Percentiles rank a stretch among this genome's conserved stretches.
Conservation (phyloP, 2,329 filamentous ascomycete species). For the Neopestalotiopsis sp. region DNA sequence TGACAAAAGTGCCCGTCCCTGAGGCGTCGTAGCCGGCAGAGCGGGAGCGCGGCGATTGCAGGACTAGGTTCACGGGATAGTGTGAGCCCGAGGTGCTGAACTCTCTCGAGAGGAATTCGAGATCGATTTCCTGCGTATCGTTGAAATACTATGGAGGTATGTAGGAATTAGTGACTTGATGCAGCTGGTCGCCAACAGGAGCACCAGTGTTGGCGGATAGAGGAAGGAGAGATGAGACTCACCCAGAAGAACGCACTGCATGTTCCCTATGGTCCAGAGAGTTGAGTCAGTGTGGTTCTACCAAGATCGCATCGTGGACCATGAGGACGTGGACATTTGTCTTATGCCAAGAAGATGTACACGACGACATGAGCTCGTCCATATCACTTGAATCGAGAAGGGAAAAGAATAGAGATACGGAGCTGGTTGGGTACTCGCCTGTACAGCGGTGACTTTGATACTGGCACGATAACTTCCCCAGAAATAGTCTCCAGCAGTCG, state of each 20-base stretch:
- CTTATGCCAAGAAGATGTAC: too few relatives aligned
- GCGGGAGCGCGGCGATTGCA: conserved; percentile 69
- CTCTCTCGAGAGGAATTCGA: conserved; percentile 76
- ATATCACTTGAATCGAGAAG: too few relatives aligned
- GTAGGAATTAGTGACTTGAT: background rate
- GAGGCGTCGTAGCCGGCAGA: conserved; percentile 66
- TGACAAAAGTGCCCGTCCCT: conserved; percentile 61
- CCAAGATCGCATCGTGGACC: too few relatives aligned
- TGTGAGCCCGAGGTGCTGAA: conserved; percentile 55
- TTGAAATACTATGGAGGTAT: conserved; percentile 68
- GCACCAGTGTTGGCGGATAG: background rate
- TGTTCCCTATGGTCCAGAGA: conserved; percentile 53
- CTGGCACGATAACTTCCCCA: conserved; percentile 73
- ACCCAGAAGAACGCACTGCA: conserved; percentile 85
- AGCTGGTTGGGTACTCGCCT: conserved; percentile 20
- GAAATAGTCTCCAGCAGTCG: conserved; percentile 63
- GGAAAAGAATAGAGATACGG: too few relatives aligned
- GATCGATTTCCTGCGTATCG: conserved; percentile 80
- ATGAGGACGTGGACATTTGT: too few relatives aligned
- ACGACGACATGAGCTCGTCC: too few relatives aligned
- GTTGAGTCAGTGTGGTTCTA: too few relatives aligned
- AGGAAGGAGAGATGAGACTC: conserved; percentile 25
- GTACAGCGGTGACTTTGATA: conserved; percentile 65
- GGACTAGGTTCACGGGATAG: conserved; percentile 74
- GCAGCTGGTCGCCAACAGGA: background rate